A percentile compares a stretch with the other conserved stretches of the same genome.
Conservation (phyloP, 352 stramenopile genomes). For the Peronosclerospora sorghi region DNA sequence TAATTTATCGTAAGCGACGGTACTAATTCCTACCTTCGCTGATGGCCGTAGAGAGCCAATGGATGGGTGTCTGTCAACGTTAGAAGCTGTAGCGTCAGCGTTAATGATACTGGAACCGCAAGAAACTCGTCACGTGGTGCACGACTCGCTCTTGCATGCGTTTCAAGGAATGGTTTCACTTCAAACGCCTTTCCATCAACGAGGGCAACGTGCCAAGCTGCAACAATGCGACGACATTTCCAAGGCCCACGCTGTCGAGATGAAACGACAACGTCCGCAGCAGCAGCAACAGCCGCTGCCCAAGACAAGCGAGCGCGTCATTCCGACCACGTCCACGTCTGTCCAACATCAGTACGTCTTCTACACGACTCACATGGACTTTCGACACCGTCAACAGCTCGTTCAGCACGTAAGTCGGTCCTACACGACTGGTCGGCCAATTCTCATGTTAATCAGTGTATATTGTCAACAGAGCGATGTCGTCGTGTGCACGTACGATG, state of each 20-base stretch:
- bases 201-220: conserved; percentile 20
- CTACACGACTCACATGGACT: conserved; percentile 40
- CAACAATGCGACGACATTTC: conserved; percentile 27
- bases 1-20: no score
- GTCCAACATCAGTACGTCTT: conserved; percentile 43
- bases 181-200: conserved; percentile 34
- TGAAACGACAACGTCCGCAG: conserved; percentile 11
- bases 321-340: conserved; percentile 1
- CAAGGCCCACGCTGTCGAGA: conserved; percentile 27
- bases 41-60: conserved; percentile 58
- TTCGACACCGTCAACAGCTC: conserved; percentile 44
- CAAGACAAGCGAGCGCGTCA: not conserved
- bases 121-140: conserved; percentile 5
- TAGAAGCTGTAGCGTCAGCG: conserved; percentile 52
- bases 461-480: conserved; percentile 30
- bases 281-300: not conserved
- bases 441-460: no score
- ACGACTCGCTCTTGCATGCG: conserved; percentile 24
- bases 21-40: no score
- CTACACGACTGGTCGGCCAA: no score
- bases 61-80: conserved; percentile 59
- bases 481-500: conserved; percentile 37
- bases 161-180: conserved; percentile 52
- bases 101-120: conserved; percentile 32
- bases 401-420: conserved; percentile 44